Conservation (phyloP, 164 flowering plant species). For the Annona cherimola region DNA sequence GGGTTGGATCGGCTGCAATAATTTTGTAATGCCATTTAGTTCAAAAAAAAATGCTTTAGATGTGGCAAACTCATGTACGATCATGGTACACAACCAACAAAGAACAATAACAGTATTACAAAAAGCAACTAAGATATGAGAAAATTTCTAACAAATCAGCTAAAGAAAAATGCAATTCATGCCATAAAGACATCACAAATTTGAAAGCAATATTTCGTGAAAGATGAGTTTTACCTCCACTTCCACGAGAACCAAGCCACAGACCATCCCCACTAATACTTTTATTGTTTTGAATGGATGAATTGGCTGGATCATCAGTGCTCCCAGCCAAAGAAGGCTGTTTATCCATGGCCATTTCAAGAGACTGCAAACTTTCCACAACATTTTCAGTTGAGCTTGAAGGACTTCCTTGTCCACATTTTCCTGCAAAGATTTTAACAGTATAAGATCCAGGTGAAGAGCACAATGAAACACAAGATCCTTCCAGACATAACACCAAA, state of each 20-base stretch:
- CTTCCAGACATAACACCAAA: conserved; percentile 7
- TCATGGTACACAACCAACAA: not conserved
- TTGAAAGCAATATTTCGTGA: not conserved
- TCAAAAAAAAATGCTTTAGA: too few relatives aligned
- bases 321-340: conserved; percentile 20
- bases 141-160: not conserved
- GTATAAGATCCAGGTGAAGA: not conserved
- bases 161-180: not conserved
- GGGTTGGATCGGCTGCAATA: too few relatives aligned
- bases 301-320: conserved; percentile 28
- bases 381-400: conserved; percentile 28
- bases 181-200: not conserved
- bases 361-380: conserved; percentile 36
- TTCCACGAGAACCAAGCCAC: conserved; percentile 59
- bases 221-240: conserved; percentile 46
- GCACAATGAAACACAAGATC: not conserved
- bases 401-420: conserved; percentile 31
- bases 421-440: conserved; percentile 43
- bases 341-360: conserved; percentile 30
- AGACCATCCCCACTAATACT: conserved; percentile 33
- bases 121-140: not conserved
- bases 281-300: conserved; percentile 26
- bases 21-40: too few relatives aligned
- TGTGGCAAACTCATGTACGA: not conserved
- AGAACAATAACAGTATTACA: not conserved